Conservation (phyloP, 2,329 filamentous ascomycete genomes). For the Hypoxylon sp. region DNA sequence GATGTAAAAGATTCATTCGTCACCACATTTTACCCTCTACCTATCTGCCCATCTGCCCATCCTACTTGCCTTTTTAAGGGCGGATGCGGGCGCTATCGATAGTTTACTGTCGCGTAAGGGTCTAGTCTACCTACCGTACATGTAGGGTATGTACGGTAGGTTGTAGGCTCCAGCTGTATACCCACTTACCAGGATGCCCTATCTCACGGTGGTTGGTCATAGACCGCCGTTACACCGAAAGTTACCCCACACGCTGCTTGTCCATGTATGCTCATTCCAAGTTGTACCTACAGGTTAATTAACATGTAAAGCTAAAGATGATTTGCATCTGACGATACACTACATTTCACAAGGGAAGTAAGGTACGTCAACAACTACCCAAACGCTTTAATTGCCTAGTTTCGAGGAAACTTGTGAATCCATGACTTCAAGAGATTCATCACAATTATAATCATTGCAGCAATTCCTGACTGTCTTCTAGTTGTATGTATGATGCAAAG, state of each 20-base stretch:
- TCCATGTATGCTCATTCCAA: too few species aligned
- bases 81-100: slow-evolving; percentile 32
- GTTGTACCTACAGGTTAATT: slow-evolving; percentile 4
- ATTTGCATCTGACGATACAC: slow-evolving; percentile 12
- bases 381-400: too few species aligned
- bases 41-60: not conserved
- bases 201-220: slow-evolving; percentile 24
- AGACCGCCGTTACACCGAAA: slow-evolving; percentile 27
- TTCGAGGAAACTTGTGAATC: not conserved
- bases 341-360: not conserved
- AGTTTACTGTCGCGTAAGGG: not conserved
- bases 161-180: too few species aligned
- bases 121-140: too few species aligned
- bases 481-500: slow-evolving; percentile 5
- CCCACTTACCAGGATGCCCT: too few species aligned
- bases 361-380: too few species aligned
- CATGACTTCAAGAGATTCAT: not conserved
- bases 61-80: slow-evolving; percentile 13
- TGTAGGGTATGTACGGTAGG: too few species aligned
- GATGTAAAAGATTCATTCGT: slow-evolving; percentile 37
- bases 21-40: slow-evolving; percentile 17
- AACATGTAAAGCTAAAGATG: not conserved
- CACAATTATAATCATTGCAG: not conserved
- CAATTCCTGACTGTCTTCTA: not conserved
- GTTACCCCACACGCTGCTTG: slow-evolving; percentile 21